These are phyloP conservation scores for Monosporascus sp. DNA, from an alignment of 2,329 filamentous ascomycete genomes.

Conservation along the genomic window DNA sequence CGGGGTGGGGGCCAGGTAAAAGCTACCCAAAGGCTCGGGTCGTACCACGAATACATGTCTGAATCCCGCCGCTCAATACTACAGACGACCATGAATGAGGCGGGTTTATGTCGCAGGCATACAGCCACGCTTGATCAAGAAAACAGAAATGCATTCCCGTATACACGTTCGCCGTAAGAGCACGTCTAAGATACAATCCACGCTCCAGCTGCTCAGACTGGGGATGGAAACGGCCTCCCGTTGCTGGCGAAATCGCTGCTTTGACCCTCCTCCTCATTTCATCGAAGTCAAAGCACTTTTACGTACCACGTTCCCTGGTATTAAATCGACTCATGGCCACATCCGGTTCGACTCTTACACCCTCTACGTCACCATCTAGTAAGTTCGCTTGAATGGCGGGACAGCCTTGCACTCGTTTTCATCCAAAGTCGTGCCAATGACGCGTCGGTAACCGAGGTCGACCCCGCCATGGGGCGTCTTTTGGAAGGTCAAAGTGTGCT, in stretches of 20 bases:
- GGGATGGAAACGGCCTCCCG: background rate
- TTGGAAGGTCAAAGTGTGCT: conserved; percentile 97
- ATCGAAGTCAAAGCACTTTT: background rate
- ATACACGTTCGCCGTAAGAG: background rate
- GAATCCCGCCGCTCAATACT: too few species aligned
- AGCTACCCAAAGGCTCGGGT: too few species aligned
- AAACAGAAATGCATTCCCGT: background rate
- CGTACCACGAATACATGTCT: too few species aligned
- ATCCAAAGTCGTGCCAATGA: conserved; percentile 79
- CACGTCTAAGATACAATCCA: background rate
- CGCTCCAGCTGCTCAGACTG: background rate
- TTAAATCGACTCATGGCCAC: background rate
- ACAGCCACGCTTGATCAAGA: background rate
- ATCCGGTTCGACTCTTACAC: background rate
- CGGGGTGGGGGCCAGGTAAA: too few species aligned
- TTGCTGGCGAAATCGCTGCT: background rate
- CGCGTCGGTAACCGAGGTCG: conserved; percentile 78
- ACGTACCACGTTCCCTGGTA: background rate
- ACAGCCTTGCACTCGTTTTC: conserved; percentile 95
- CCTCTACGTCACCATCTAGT: conserved; percentile 46
- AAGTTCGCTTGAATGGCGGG: conserved; percentile 91
- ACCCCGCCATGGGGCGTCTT: conserved; percentile 84
- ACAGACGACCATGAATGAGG: too few species aligned
- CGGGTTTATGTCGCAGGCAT: too few species aligned
- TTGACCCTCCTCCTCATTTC: background rate